Evolutionary conservation across 768 basidiomycete genomes (phyloP), one percentile per base, ranked within the genome.

Genomic region (Clitopilus passeckerianus): DNA sequence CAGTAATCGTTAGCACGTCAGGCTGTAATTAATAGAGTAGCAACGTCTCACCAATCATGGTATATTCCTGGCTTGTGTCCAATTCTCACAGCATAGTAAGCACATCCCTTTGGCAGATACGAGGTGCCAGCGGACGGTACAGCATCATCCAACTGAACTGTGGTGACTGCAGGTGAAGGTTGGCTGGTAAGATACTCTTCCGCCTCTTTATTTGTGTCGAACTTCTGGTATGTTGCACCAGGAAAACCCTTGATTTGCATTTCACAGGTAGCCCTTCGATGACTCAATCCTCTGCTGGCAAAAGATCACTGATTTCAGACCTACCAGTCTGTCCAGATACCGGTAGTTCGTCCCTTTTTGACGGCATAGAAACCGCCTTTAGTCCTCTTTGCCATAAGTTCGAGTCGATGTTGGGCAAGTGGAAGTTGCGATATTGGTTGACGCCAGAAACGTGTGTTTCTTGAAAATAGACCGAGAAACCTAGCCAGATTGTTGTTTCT

Each of bases 341-440:
- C 93, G 0, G 86, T 78, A 10, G 66, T 62, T 34, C 75, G 73
- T 9, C 93, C 93, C n/a, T 70, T 75, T 34, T 75, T 77, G 7
- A 96, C 92, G 23, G 91, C 89, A 68, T 93, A 94, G 69, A 80
- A 92, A 4, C 69, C 75, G n/a, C 63, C 73, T 67, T 81, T 84
- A 10, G 66, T 54, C 50, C 59, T 50, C 58, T 68, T 72, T 22
- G 68, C 59, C 68, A 66, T 68, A 5, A 22, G n/a, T 20, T 50
- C 20, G 10, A 20, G 20, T 18, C n/a, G 46, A 20, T 18, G 5
- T 22, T 5, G 46, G 6, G 18, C 10, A 50, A 50, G 22, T 10
- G 15, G 46, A 18, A 50, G 46, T 5, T 10, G 22, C 20, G 46
- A 18, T 22, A 18, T 20, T 50, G 46, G 22, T 50, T 50, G 18